Evolutionary conservation across 768 basidiomycete genomes (phyloP).

Genomic region (Mycena crocata): DNA sequence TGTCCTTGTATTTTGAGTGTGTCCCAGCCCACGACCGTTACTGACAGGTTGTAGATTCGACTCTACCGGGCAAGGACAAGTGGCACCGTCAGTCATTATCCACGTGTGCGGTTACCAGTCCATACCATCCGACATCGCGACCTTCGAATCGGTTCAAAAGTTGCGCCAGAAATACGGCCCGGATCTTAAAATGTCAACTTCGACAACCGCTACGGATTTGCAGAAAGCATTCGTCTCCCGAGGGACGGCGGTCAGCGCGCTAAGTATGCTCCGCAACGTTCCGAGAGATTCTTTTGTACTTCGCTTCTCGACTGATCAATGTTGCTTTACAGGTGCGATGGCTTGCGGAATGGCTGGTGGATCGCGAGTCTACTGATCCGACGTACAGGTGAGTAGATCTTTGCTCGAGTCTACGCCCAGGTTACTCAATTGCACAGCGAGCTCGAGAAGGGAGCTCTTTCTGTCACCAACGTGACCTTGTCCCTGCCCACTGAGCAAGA

Average conservation of each 20-base stretch:
- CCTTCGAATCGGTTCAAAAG: neutral
- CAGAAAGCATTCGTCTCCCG: neutral
- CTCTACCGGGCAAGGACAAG: neutral
- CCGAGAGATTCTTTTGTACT: neutral
- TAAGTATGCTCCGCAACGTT: neutral
- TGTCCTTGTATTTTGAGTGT: neutral
- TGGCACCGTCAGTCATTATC: neutral
- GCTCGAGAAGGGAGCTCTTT: neutral
- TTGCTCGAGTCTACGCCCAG: too few species aligned
- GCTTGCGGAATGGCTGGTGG: constrained; percentile 3
- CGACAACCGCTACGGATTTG: constrained; percentile 1
- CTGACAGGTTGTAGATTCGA: constrained; percentile 5
- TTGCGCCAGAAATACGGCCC: neutral
- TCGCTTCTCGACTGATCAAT: neutral
- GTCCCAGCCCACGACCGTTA: too few species aligned
- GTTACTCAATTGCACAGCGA: neutral
- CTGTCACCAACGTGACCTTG: neutral
- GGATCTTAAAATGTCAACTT: neutral
- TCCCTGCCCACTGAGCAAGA: neutral
- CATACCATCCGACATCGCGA: constrained; percentile 9
- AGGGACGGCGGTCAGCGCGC: constrained; percentile 3
- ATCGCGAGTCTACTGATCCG: constrained; percentile 1
- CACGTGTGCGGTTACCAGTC: constrained; percentile 16
- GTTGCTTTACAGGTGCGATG: neutral
- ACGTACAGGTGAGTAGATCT: neutral